Evolutionary conservation across 257 asterid genomes (phyloP).

Genomic region (Lavandula angustifolia): DNA sequence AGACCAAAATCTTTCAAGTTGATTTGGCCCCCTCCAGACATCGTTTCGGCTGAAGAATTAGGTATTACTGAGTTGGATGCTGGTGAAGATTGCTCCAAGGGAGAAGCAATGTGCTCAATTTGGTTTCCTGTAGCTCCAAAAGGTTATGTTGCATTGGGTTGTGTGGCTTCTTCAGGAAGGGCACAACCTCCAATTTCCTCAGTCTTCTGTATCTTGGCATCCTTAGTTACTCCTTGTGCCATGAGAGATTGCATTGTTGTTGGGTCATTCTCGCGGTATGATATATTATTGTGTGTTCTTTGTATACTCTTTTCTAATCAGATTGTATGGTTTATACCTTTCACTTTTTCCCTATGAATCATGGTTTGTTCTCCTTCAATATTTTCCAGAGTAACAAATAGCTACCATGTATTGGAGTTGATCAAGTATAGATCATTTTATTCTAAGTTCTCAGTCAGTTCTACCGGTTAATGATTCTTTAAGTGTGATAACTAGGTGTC

Average conservation of each 20-base stretch:
- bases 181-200: constrained; percentile 75
- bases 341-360: background rate
- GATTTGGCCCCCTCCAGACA: constrained; percentile 61
- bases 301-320: background rate
- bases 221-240: constrained; percentile 88
- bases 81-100: constrained; percentile 35
- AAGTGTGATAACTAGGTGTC: constrained; percentile 47
- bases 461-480: constrained; percentile 22
- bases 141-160: constrained; percentile 93
- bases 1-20: constrained; percentile 80
- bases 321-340: constrained; percentile 15
- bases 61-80: constrained; percentile 37
- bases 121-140: constrained; percentile 98
- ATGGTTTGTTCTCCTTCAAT: constrained; percentile 14
- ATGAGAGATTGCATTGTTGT: constrained; percentile 80
- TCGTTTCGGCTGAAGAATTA: constrained; percentile 32
- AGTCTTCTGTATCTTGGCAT: constrained; percentile 72
- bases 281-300: constrained; percentile 15
- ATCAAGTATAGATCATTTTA: constrained; percentile 6
- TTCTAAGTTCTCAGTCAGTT: constrained; percentile 22
- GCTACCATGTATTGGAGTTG: constrained; percentile 9
- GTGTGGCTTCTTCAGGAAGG: constrained; percentile 84
- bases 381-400: constrained; percentile 22
- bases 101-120: constrained; percentile 60
- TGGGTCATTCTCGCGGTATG: constrained; percentile 57